Evolutionary conservation across 352 stramenopile genomes (phyloP).

Genomic region (Phytophthora kernoviae): DNA sequence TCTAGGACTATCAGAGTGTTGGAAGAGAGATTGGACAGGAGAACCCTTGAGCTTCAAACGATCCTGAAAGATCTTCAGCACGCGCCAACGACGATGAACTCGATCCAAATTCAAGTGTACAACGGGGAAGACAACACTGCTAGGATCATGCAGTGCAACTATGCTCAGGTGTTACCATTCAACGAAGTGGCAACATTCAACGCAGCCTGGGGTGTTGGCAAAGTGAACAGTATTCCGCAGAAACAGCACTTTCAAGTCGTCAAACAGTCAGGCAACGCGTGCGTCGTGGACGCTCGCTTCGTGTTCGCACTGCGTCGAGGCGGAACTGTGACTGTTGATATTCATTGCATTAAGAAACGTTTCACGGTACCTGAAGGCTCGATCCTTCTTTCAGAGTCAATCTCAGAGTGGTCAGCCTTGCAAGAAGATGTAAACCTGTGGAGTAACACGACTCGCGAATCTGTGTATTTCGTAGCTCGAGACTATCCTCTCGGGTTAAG

Average conservation of each 20-base stretch:
- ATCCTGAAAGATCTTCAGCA: conserved; percentile 1
- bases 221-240: background rate
- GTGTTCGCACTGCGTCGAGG: background rate
- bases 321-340: conserved; percentile 5
- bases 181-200: background rate
- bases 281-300: background rate
- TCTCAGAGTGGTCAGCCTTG: conserved; percentile 17
- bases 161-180: conserved; percentile 4
- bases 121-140: background rate
- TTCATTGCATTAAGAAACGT: conserved; percentile 18
- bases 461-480: background rate
- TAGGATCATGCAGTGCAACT: conserved; percentile 8
- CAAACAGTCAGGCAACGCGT: background rate
- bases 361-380: conserved; percentile 9
- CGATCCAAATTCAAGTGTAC: conserved; percentile 2
- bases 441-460: background rate
- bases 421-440: background rate
- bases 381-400: conserved; percentile 16
- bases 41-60: background rate
- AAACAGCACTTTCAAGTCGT: background rate
- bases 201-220: background rate
- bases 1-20: background rate
- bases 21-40: conserved; percentile 2
- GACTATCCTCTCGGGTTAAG: no score
- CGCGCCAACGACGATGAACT: background rate